Conservation (phyloP, 225 moss, liverwort and hornwort species). For the Lunularia cruciata region DNA sequence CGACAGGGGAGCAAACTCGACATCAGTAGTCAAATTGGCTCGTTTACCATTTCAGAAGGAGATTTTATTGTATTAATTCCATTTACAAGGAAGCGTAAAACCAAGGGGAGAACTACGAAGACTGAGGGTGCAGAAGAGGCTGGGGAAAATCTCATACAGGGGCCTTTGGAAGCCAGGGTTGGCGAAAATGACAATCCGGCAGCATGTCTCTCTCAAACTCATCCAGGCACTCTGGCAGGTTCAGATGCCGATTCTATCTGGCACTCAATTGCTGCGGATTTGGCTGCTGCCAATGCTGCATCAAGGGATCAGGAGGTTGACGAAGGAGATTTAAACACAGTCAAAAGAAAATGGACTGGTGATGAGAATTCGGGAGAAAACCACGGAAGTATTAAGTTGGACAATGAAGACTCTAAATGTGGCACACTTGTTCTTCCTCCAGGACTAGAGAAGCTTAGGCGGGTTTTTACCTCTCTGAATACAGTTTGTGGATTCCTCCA, state of each 20-base stretch:
- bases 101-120: conserved; percentile 37
- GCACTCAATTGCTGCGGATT: conserved; percentile 72
- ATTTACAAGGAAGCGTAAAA: conserved; percentile 52
- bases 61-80: conserved; percentile 79
- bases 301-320: conserved; percentile 12
- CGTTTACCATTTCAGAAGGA: conserved; percentile 47
- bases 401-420: too few species aligned
- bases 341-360: conserved; percentile 5
- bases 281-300: conserved; percentile 49
- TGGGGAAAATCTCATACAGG: conserved; percentile 21
- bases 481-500: conserved; percentile 79
- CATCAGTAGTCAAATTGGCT: conserved; percentile 42
- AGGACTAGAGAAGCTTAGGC: conserved; percentile 46
- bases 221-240: background rate
- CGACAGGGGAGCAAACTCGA: conserved; percentile 74
- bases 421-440: conserved; percentile 41
- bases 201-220: background rate
- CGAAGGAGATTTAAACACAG: conserved; percentile 20
- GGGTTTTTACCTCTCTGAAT: conserved; percentile 65
- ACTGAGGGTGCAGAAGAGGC: conserved; percentile 13
- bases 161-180: background rate
- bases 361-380: conserved; percentile 4
- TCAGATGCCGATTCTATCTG: conserved; percentile 57
- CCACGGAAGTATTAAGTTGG: background rate
- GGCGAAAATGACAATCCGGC: background rate